Evolutionary conservation across 2,329 filamentous ascomycete genomes (phyloP).

Genomic region (Colletotrichum sojae): DNA sequence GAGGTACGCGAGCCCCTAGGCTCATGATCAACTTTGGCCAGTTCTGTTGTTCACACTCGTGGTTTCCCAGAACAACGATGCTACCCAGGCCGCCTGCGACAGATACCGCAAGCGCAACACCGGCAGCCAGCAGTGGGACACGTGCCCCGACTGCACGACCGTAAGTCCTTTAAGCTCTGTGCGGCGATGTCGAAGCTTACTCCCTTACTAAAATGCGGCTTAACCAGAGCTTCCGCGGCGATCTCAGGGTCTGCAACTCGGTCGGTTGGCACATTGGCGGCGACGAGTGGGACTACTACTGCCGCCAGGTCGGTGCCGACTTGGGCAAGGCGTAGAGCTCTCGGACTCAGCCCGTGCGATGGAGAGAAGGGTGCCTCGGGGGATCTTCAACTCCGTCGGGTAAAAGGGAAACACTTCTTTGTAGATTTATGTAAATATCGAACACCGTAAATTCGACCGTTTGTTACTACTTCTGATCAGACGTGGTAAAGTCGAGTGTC

Average conservation of each 20-base stretch:
- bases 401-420: no score
- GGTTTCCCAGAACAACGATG: slow-evolving; percentile 3
- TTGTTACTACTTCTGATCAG: no score
- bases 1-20: neutral
- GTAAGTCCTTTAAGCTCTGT: neutral
- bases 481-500: no score
- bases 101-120: slow-evolving; percentile 16
- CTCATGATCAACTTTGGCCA: no score
- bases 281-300: slow-evolving; percentile 20
- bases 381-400: no score
- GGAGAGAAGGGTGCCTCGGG: no score
- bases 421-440: no score
- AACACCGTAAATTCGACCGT: no score
- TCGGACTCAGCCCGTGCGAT: no score
- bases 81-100: slow-evolving; percentile 15
- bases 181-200: no score
- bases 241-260: slow-evolving; percentile 21
- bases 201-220: no score
- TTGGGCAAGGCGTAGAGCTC: neutral
- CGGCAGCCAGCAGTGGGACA: slow-evolving; percentile 22
- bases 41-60: neutral
- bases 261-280: slow-evolving; percentile 14
- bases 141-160: slow-evolving; percentile 7
- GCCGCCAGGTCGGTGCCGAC: slow-evolving; percentile 7
- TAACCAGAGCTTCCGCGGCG: neutral